Conservation (phyloP, 768 basidiomycete genomes). For the Xerocomellus dryophilus region DNA sequence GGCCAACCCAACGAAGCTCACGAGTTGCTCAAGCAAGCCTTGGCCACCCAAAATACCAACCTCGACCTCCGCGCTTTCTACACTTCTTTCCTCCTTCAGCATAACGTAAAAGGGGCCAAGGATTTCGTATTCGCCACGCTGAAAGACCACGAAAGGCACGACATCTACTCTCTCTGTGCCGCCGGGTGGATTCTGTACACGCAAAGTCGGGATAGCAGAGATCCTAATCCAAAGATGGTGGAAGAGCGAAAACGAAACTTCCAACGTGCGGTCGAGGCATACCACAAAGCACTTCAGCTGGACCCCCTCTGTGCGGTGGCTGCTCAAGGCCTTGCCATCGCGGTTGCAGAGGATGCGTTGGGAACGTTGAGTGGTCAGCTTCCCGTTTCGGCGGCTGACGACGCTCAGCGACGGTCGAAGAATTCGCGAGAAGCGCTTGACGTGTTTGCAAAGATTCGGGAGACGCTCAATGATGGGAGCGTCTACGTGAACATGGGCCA, state of each 20-base stretch:
- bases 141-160: constrained; percentile 81
- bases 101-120: constrained; percentile 68
- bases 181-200: constrained; percentile 84
- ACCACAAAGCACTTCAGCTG: constrained; percentile 82
- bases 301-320: constrained; percentile 89
- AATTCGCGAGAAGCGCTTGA: constrained; percentile 86
- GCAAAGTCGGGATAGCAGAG: constrained; percentile 80
- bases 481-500: constrained; percentile 97
- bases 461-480: constrained; percentile 76
- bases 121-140: constrained; percentile 90
- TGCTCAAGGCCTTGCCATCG: constrained; percentile 93
- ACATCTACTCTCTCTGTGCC: constrained; percentile 88
- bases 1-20: constrained; percentile 82
- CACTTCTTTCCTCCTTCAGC: constrained; percentile 87
- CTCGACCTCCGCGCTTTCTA: constrained; percentile 91
- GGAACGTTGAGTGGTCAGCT: constrained; percentile 59
- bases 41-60: constrained; percentile 72
- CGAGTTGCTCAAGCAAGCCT: constrained; percentile 83
- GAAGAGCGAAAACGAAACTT: constrained; percentile 75
- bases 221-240: constrained; percentile 46
- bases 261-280: constrained; percentile 83
- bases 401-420: constrained; percentile 59
- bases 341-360: constrained; percentile 87
- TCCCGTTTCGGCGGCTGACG: constrained; percentile 52
- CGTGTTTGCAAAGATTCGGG: constrained; percentile 87